phyloP scores from a whole-genome alignment of 2,329 filamentous ascomycete genomes.

The Dothideomycetidae sp. region DNA sequence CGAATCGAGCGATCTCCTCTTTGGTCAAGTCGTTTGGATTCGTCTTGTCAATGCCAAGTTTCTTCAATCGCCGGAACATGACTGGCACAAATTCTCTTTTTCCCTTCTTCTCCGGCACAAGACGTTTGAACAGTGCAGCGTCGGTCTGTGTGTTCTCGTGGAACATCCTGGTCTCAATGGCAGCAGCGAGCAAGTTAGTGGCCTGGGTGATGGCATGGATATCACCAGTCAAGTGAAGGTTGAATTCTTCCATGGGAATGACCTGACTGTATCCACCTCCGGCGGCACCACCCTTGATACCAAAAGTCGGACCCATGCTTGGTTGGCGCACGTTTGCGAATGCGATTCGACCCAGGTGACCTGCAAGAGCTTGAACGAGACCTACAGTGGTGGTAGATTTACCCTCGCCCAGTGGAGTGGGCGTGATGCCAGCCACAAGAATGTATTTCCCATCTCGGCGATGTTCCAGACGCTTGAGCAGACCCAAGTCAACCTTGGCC shows the following conservation, averaged over 20 bases:
- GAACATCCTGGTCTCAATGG: conserved; percentile 96
- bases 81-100: conserved; percentile 73
- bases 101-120: conserved; percentile 83
- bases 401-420: conserved; percentile 89
- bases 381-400: conserved; percentile 98
- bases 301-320: conserved; percentile 93
- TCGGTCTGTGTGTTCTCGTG: conserved; percentile 95
- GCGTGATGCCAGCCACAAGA: conserved; percentile 88
- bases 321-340: conserved; percentile 97
- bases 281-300: conserved; percentile 95
- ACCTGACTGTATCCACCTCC: conserved; percentile 98
- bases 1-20: conserved; percentile 78
- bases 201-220: conserved; percentile 95
- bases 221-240: conserved; percentile 91
- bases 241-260: conserved; percentile 99
- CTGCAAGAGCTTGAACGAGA: conserved; percentile 80
- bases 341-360: conserved; percentile 70
- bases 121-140: conserved; percentile 66
- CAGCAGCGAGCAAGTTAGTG: conserved; percentile 91
- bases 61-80: conserved; percentile 88
- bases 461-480: conserved; percentile 74
- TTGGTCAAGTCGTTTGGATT: conserved; percentile 79
- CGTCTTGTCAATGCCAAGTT: conserved; percentile 91
- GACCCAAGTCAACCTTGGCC: conserved; percentile 75
- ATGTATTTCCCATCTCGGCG: conserved; percentile 82